Conservation (phyloP, 176 grass and related monocot genomes). For the Aegilops umbellulata region DNA sequence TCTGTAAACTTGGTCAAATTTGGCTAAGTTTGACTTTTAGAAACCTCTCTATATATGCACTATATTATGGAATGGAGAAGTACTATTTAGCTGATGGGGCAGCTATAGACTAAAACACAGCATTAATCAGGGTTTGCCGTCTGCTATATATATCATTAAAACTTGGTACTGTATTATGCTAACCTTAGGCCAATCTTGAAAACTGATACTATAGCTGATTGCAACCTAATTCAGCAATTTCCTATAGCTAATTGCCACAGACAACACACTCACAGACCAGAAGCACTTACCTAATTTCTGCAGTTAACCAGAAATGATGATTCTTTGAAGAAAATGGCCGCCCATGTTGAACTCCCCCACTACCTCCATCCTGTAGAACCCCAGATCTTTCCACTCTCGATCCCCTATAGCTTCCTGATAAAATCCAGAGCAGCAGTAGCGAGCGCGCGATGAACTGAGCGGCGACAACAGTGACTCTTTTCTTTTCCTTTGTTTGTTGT, state of each 20-base stretch:
- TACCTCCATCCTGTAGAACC: background rate
- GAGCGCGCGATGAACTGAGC: background rate
- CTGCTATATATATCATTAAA: background rate
- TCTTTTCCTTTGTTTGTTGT: background rate
- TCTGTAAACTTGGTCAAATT: no score
- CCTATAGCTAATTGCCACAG: background rate
- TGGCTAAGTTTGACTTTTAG: no score
- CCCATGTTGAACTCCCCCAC: background rate
- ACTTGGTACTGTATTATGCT: background rate
- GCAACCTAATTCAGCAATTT: background rate
- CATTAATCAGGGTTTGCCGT: no score
- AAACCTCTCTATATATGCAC: no score
- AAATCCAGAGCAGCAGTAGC: background rate
- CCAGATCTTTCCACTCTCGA: background rate
- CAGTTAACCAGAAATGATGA: background rate
- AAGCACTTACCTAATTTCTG: background rate
- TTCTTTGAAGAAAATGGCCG: background rate
- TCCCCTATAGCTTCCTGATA: background rate
- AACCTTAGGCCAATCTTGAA: no score
- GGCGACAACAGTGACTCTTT: background rate
- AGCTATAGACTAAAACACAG: no score
- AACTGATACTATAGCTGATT: background rate
- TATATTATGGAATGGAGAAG: no score
- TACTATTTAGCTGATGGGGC: no score
- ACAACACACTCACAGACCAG: background rate